Percentiles rank a stretch among this genome's conserved stretches.
Conservation (phyloP, 2,329 filamentous ascomycete species). For the Colletotrichum liaoningense region DNA sequence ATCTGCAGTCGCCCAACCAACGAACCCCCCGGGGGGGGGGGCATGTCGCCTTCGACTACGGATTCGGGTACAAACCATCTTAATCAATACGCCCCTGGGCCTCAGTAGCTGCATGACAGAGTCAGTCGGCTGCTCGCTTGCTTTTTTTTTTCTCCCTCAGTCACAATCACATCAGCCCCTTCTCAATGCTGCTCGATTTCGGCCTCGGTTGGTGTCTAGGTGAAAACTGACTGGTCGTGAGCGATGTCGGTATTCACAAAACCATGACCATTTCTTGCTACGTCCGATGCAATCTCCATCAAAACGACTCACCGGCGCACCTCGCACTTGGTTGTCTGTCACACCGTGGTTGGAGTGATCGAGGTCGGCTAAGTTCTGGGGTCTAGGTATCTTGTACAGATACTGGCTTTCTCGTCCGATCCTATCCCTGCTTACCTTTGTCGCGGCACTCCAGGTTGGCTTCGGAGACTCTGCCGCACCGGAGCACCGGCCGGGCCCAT, state of each 20-base stretch:
- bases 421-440: not conserved
- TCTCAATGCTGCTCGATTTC: not conserved
- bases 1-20: conserved; percentile 16
- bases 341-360: not conserved
- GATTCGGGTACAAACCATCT: no score
- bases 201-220: not conserved
- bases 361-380: not conserved
- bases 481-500: conserved; percentile 25
- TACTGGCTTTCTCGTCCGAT: not conserved
- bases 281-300: not conserved
- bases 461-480: conserved; percentile 23
- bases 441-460: not conserved
- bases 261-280: no score
- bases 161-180: conserved; percentile 9
- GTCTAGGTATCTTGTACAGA: not conserved
- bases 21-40: not conserved
- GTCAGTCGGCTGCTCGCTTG: conserved; percentile 25
- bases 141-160: conserved; percentile 19
- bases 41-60: not conserved
- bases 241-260: not conserved
- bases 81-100: not conserved
- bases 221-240: not conserved
- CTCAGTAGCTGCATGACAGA: conserved; percentile 26
- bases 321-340: not conserved
- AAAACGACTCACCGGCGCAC: not conserved